Evolutionary conservation across 495 filamentous ascomycete species (phyloP).

Genomic region (Penicillium lividum): DNA sequence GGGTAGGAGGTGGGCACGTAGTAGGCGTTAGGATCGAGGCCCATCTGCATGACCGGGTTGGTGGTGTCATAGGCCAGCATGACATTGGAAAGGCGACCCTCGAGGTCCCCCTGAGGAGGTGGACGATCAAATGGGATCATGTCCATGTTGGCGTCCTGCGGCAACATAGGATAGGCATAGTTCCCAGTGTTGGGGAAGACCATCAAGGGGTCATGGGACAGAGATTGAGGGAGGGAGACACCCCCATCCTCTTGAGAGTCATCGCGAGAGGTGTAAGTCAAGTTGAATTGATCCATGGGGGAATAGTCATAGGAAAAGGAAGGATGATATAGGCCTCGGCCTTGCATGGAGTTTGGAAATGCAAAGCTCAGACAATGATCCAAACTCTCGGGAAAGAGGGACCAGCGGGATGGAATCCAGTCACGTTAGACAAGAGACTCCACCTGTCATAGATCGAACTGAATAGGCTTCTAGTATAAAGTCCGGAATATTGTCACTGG

Average conservation of each 20-base stretch:
- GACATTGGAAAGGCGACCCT: slow-evolving; percentile 27
- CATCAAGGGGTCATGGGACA: slow-evolving; percentile 22
- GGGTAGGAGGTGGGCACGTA: slow-evolving; percentile 29
- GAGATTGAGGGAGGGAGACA: slow-evolving; percentile 10
- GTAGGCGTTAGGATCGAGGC: slow-evolving; percentile 27
- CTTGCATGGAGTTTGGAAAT: slow-evolving; percentile 27
- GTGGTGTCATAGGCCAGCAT: slow-evolving; percentile 36
- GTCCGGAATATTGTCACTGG: too few species aligned
- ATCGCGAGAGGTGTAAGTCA: slow-evolving; percentile 13
- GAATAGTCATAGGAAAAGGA: not conserved
- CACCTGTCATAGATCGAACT: slow-evolving; percentile 7
- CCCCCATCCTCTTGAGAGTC: slow-evolving; percentile 11
- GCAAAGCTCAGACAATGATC: slow-evolving; percentile 27
- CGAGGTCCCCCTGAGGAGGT: slow-evolving; percentile 17
- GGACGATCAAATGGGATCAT: slow-evolving; percentile 20
- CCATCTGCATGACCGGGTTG: slow-evolving; percentile 26
- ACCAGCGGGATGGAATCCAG: slow-evolving; percentile 22
- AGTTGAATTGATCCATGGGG: slow-evolving; percentile 18
- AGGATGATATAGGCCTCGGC: slow-evolving; percentile 17
- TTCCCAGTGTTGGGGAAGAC: slow-evolving; percentile 17
- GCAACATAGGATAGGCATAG: slow-evolving; percentile 26
- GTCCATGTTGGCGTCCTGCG: slow-evolving; percentile 23
- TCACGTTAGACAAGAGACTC: slow-evolving; percentile 17
- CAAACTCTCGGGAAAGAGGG: slow-evolving; percentile 27
- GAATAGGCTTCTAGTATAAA: not conserved